Conservation (phyloP, 2,329 filamentous ascomycete species). For the Nemania serpens region DNA sequence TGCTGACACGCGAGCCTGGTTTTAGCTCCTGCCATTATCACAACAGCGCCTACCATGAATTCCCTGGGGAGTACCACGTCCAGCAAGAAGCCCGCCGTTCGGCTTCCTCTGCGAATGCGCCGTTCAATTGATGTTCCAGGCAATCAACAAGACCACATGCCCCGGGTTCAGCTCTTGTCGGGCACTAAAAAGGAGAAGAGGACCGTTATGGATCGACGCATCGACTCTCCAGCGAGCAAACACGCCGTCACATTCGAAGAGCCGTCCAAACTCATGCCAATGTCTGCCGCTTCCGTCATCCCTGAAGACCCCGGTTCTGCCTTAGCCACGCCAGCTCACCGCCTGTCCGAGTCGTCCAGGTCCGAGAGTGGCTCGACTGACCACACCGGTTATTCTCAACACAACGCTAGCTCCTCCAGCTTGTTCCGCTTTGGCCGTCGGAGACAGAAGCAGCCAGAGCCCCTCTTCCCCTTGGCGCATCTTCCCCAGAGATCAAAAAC, state of each 20-base stretch:
- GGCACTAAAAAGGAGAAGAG: conserved; percentile 48
- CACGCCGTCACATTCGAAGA: conserved; percentile 66
- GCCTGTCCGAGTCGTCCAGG: conserved; percentile 83
- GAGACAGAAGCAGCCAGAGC: conserved; percentile 72
- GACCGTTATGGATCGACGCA: conserved; percentile 45
- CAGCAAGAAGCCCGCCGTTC: conserved; percentile 60
- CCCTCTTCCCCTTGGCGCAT: conserved; percentile 83
- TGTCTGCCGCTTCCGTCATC: conserved; percentile 58
- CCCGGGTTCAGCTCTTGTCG: conserved; percentile 28
- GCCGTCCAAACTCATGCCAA: conserved; percentile 44
- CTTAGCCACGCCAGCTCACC: conserved; percentile 65
- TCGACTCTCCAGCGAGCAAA: conserved; percentile 44
- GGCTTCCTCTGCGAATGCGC: conserved; percentile 57
- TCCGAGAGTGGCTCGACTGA: conserved; percentile 84
- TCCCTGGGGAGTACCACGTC: conserved; percentile 49
- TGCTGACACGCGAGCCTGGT: conserved; percentile 32
- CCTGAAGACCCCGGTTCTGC: conserved; percentile 65
- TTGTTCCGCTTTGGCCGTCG: conserved; percentile 83
- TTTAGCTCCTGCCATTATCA: conserved; percentile 78
- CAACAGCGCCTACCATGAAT: conserved; percentile 82
- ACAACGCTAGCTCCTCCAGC: conserved; percentile 67
- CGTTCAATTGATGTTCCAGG: conserved; percentile 56
- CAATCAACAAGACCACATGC: conserved; percentile 35
- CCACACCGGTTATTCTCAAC: conserved; percentile 60
- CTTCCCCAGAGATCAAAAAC: conserved; percentile 73